Conservation (phyloP, 805 yeast genomes). For the Saccharomycopsis guyanensis region DNA sequence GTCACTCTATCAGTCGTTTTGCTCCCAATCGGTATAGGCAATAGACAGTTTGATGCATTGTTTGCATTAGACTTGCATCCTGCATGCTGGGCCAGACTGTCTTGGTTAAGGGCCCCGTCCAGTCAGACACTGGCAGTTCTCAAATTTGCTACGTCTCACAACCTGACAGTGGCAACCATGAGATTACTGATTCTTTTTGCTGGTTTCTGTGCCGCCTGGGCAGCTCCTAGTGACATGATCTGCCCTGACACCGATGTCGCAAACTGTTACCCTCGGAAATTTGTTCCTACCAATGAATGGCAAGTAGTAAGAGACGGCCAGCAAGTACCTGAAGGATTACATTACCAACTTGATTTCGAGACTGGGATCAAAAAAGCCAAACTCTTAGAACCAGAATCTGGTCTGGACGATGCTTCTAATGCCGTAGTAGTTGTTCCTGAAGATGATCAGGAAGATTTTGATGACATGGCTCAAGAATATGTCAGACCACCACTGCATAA, state of each 20-base stretch:
- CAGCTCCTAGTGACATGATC: constrained; percentile 22
- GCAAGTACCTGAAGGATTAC: constrained; percentile 67
- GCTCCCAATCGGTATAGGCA: not conserved
- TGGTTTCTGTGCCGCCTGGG: not conserved
- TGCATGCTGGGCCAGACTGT: too few relatives aligned
- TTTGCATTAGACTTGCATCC: not conserved
- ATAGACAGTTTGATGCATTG: not conserved
- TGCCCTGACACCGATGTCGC: constrained; percentile 36
- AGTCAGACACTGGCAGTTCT: too few relatives aligned
- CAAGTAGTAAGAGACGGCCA: constrained; percentile 63
- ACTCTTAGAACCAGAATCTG: constrained; percentile 30
- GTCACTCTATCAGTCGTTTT: not conserved
- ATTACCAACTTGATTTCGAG: constrained; percentile 55
- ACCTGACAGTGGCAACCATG: too few relatives aligned
- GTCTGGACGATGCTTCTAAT: constrained; percentile 16
- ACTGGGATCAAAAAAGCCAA: constrained; percentile 67
- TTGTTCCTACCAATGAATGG: constrained; percentile 66
- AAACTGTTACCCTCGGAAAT: constrained; percentile 57
- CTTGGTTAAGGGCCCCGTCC: too few relatives aligned
- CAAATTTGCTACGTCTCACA: too few relatives aligned
- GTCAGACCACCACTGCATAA: not conserved
- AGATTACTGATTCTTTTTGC: not conserved
- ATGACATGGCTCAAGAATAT: not conserved
- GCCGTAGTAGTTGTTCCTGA: constrained; percentile 18
- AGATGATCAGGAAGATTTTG: not conserved